Conservation (phyloP, 371 early-diverging fungal species). For the Nematocida ironsii region DNA sequence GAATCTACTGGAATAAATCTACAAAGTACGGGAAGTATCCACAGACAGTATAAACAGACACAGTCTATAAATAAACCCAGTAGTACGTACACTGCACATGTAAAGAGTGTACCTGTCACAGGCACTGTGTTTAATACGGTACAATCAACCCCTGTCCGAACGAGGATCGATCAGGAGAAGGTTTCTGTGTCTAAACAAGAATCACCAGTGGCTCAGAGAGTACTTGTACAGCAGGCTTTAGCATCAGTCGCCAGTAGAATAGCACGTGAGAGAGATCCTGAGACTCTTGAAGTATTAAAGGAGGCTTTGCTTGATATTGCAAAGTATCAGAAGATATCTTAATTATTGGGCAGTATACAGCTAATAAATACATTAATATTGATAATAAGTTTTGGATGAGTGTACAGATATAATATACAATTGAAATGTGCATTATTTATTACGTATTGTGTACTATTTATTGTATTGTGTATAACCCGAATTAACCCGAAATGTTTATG, state of each 20-base stretch:
- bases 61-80: not conserved
- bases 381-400: no score
- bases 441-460: no score
- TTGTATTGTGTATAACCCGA: no score
- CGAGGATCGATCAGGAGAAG: not conserved
- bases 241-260: slow-evolving; percentile 42
- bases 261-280: slow-evolving; percentile 36
- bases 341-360: not conserved
- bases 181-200: not conserved
- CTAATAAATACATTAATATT: no score
- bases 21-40: not conserved
- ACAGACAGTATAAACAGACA: not conserved
- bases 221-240: slow-evolving; percentile 45
- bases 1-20: not conserved
- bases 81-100: not conserved
- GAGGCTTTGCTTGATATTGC: slow-evolving; percentile 6
- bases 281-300: slow-evolving; percentile 17
- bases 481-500: not conserved
- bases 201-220: not conserved
- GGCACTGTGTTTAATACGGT: not conserved
- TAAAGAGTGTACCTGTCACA: not conserved
- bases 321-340: slow-evolving; percentile 16
- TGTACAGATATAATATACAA: no score
- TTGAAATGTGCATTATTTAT: no score
- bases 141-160: not conserved